Evolutionary conservation across 306 rosid species (phyloP).

Genomic region (Bauhinia variegata): DNA sequence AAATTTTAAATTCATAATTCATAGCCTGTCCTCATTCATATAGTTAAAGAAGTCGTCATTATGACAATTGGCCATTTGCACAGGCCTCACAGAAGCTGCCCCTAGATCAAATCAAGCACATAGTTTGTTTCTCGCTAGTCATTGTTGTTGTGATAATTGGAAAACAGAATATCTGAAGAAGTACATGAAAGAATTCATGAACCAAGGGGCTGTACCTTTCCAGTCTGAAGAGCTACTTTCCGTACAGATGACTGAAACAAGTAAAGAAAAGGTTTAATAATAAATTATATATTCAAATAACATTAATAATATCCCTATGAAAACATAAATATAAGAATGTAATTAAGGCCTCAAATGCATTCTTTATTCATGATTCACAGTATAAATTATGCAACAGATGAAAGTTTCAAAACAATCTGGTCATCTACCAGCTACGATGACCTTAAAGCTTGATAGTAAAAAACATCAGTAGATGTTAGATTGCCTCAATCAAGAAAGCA

Average conservation of each 20-base stretch:
- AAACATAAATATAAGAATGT: constrained; percentile 21
- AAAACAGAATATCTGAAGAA: constrained; percentile 2
- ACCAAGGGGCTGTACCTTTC: constrained; percentile 62
- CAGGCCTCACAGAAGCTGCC: not conserved
- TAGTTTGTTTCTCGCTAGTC: not conserved
- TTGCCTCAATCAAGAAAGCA: not conserved
- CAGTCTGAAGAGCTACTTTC: constrained; percentile 76
- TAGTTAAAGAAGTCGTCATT: too few species aligned
- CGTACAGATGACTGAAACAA: constrained; percentile 87
- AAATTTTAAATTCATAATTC: too few species aligned
- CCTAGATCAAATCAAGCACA: not conserved
- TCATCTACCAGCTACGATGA: not conserved
- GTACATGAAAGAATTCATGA: constrained; percentile 26
- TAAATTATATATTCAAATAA: constrained; percentile 18
- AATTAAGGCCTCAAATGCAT: constrained; percentile 4
- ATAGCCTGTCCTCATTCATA: too few species aligned
- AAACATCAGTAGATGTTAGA: constrained; percentile 1
- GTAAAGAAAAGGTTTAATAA: constrained; percentile 23
- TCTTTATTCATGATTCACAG: constrained; percentile 3
- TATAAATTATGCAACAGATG: not conserved
- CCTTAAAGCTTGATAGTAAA: not conserved
- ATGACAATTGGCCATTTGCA: not conserved
- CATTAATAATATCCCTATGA: not conserved
- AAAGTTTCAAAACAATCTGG: constrained; percentile 9
- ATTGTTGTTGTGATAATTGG: constrained; percentile 1